These are phyloP conservation scores for Quercus variabilis DNA, from an alignment of 306 rosid genomes.

Conservation along the genomic window DNA sequence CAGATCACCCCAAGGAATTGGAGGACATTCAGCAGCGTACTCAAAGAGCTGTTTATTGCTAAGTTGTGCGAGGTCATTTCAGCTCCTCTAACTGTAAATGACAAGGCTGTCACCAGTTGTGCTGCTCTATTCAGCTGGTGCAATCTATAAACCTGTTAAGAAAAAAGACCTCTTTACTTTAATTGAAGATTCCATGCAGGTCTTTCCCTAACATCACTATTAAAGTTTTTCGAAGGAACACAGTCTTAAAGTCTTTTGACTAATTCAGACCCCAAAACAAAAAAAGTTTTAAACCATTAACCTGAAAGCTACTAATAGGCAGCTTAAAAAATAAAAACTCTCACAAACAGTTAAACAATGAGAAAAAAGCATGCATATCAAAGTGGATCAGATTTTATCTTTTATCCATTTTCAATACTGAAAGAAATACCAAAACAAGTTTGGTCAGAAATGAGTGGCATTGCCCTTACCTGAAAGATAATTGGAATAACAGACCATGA, in stretches of 20 bases:
- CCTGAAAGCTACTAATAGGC: not conserved
- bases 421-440: conserved; percentile 1
- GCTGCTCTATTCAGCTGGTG: conserved; percentile 98
- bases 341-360: too few species aligned
- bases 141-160: conserved; percentile 80
- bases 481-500: conserved; percentile 94
- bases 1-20: conserved; percentile 91
- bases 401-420: not conserved
- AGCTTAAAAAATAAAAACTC: not conserved
- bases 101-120: conserved; percentile 93
- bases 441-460: not conserved
- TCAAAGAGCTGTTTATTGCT: conserved; percentile 87
- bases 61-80: conserved; percentile 86
- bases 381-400: not conserved
- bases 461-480: conserved; percentile 73
- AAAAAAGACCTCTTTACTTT: conserved; percentile 4
- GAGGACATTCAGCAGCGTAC: conserved; percentile 80
- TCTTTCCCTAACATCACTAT: not conserved
- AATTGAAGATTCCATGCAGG: not conserved
- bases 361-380: not conserved
- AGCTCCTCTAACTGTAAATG: conserved; percentile 91
- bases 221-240: not conserved
- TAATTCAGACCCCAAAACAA: too few species aligned
- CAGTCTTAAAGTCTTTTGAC: too few species aligned
- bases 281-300: not conserved